Evolutionary conservation across 352 stramenopile genomes (phyloP), one percentile per base, ranked within the genome.

Genomic region (Globisporangium barbulae): DNA sequence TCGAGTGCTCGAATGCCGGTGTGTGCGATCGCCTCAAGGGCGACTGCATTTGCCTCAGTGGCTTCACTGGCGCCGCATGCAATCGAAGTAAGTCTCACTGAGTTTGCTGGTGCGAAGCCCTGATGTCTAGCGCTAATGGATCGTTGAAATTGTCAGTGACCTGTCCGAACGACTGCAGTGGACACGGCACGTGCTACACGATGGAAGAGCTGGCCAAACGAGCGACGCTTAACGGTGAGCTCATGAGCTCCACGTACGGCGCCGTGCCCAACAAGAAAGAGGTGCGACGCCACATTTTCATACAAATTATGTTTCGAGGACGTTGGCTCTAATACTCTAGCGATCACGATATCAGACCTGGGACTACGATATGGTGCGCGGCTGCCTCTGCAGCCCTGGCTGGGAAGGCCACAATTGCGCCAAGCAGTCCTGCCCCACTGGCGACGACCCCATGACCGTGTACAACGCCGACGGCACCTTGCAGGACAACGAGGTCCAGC

Each of bases 371-470:
- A 81, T 93, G 67, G 69, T 85, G 44, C 87, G 88, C 50, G 87
- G 87, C 28, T 98, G 91, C 71, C 79, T 88, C 25, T 97, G 93
- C 70, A 88, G 89, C 42, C 30, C 78, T 44, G 93, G 91, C 19
- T 98, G 89, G 82, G 84, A 85, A 56, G 93, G 92, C n/a, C 79
- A 97, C 59, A 88, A 96, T 58, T 98, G 94, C 74, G 85, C 79
- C 15, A 70, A 74, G 55, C 71, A 88, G n/a, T 90, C 84, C 19
- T 98, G 93, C 63, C 90, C 89, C 7, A 92, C 81, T 19, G 93
- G 91, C 55, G 94, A 98, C 65, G 88, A 97, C 65, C 90, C 90
- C 2, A 75, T 93, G 64, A 96, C 90, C 0, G 31, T 69, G n/a
- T 74, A 74, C 59, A 58, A 65, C 41, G 0, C 55, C 0, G 57